Evolutionary conservation across 2,329 filamentous ascomycete species (phyloP), one percentile per base, ranked within the genome.

Genomic region (Venturia asperata): DNA sequence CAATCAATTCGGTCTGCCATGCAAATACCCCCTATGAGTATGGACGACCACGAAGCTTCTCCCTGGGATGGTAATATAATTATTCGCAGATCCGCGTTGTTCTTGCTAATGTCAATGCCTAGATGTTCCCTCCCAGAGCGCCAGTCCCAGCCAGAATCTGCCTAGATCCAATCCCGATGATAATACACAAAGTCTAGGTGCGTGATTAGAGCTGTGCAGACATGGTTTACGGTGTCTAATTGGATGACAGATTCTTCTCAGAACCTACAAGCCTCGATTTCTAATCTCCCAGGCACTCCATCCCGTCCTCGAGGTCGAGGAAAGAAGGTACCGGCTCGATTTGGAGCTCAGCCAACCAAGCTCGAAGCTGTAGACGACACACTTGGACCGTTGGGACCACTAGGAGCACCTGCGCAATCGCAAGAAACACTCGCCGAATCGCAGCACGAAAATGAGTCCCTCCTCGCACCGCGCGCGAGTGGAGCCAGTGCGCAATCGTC

Each of bases 311-410:
- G 47, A 39, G 45, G 60, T 34, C 45, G 45, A n/a, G 60, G 64
- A 6, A 61, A 61, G 19, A 55, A 49, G 27, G 58, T 37, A 5
- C 56, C 42, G 30, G 49, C n/a, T 13, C 64, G 64, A 42, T 47
- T 63, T 30, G 64, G 41, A 70, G 87, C 87, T 66, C 89, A 92
- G 74, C 85, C 88, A 39, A 92, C 90, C 60, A 87, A 86, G 64
- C 87, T 93, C 67, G 87, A 93, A 77, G 88, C 87, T 67, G 87
- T 91, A 69, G 89, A 92, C 73, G 81, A 85, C 71, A 88, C 89
- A 65, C 83, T 92, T 58, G 91, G 90, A 1, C 90, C 90, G 27
- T 80, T 95, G 63, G 90, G 90, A 66, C 87, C 87, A 64, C 76
- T 87, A 37, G 84, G 84, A 63, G 82, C 82, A 66, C 78, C 77